Base-by-base conservation (phyloP, 768 basidiomycete genomes). In the Mycena haematopus region DNA sequence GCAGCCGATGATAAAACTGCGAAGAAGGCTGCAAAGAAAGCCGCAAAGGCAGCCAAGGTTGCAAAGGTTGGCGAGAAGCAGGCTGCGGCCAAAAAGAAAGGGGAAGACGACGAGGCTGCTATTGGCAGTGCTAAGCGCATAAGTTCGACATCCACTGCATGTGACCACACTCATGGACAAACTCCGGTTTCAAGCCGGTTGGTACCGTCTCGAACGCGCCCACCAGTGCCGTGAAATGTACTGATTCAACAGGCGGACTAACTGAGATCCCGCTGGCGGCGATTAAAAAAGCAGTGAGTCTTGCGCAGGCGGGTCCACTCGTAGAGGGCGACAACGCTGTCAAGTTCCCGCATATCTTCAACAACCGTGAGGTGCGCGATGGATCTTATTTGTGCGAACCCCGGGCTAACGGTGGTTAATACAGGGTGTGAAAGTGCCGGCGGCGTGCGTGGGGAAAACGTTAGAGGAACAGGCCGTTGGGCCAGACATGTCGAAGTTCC, bases 401-500 rank as follows among this genome's bases (percentile, higher is more conserved):
- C 7, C 29, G 29, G n/a, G 6, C 51, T 53, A 19, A 60, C 42
- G 15, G 1, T 33, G 15, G 6, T 22, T 38, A 6, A 21, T 45
- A 13, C 24, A 63, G 57, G 65, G 35, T 10, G 65, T 66, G 27
- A 49, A 50, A 21, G 52, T 66, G 10, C 45, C 38, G 8, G 21
- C 56, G 1, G 65, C 38, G 42, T 66, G 65, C 40, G 52, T 19
- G 17, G 65, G 65, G 17, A 62, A 62, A 52, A 21, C 15, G 17
- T 57, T 66, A 21, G 65, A 66, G 60, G 65, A 66, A 40, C 61
- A 62, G 6, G 60, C 65, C 5, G 65, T 66, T 5, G 65, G 65
- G 5, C 51, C 47, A n/a, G 44, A 52, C 22, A 66, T 66, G 65
- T 46, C 65, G 27, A 56, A 40, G 35, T 66, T 62, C 60, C n/a